Evolutionary conservation across 2,329 filamentous ascomycete species (phyloP).

Genomic region (Xylaria hypoxylon): DNA sequence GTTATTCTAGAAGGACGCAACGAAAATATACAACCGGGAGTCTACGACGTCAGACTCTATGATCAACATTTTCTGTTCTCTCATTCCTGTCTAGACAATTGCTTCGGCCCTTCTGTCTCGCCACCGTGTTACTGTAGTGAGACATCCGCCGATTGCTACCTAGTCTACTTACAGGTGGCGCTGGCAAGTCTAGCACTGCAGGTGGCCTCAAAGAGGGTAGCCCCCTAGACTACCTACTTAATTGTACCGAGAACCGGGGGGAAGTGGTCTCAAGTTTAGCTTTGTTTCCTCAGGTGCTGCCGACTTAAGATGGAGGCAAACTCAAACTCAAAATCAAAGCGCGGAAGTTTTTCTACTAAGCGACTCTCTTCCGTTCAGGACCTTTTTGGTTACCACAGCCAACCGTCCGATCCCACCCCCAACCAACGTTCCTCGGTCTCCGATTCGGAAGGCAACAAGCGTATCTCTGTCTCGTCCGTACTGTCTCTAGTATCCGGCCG

Average conservation of each 20-base stretch:
- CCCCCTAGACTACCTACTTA: constrained; percentile 10
- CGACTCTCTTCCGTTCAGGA: constrained; percentile 36
- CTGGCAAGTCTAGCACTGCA: background rate
- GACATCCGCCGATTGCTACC: constrained; percentile 21
- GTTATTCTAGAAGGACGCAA: background rate
- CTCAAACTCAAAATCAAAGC: constrained; percentile 31
- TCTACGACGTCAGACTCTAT: background rate
- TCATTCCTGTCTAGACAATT: constrained; percentile 1
- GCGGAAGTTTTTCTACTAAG: constrained; percentile 25
- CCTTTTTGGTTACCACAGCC: constrained; percentile 46
- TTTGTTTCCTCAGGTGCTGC: constrained; percentile 18
- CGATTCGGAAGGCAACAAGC: constrained; percentile 63
- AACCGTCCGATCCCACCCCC: constrained; percentile 62
- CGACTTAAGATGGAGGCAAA: constrained; percentile 40
- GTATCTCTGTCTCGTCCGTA: constrained; percentile 78
- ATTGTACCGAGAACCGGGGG: constrained; percentile 1
- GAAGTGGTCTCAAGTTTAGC: constrained; percentile 31
- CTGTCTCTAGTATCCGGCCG: constrained; percentile 75
- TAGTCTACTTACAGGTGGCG: constrained; percentile 2
- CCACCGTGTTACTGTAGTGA: constrained; percentile 17
- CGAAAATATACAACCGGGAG: background rate
- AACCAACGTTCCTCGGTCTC: constrained; percentile 61
- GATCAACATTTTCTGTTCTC: background rate
- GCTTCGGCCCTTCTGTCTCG: constrained; percentile 13
- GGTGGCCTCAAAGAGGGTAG: background rate